Evolutionary conservation across 441 rosid species (phyloP), one percentile per base, ranked within the genome.

Genomic region (Raphanus hybrid): DNA sequence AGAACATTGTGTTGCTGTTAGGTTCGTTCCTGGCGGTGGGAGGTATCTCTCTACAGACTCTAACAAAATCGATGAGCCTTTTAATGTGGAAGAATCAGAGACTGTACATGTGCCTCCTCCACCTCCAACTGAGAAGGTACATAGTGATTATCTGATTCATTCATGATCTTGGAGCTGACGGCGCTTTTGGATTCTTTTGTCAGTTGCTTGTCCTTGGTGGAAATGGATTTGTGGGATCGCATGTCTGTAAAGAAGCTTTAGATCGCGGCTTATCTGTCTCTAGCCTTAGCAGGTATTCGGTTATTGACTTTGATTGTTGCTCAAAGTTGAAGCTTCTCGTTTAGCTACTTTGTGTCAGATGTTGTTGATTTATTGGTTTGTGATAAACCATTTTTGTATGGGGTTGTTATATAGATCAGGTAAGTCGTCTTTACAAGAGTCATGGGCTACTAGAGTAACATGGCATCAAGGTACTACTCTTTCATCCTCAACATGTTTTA

Each of bases 171-270:
- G 26, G 16, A 70, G 70, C 60, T 75, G 82, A 60, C 67, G 39
- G 1, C 34, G 2, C 0, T 75, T 27, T 29, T 27, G 18, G 10
- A 18, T 70, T 82, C 34, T 11, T 23, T 23, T 72, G 57, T 83
- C 84, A 95, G 99, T 81, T 93, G 77, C 98, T 95, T 81, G 98
- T 95, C 52, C 77, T 95, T 71, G 99, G 99, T 68, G 99, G 99
- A 74, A 95, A 86, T 87, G 99, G 98, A 59, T 95, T 93, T 87
- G 97, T 95, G 77, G 99, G 99, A 73, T 88, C 98, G 18, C 91
- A 91, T 75, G 71, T 95, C 0, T 90, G 92, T 82, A 89, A 76
- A 85, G 98, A 95, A 88, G 99, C 98, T 77, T 73, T 92, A 45
- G 83, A 87, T 61, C 89, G 91, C 35, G 97, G 96, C 64, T 59